Conservation (phyloP, 768 basidiomycete species). For the Pilatotrama ljubarskyi region DNA sequence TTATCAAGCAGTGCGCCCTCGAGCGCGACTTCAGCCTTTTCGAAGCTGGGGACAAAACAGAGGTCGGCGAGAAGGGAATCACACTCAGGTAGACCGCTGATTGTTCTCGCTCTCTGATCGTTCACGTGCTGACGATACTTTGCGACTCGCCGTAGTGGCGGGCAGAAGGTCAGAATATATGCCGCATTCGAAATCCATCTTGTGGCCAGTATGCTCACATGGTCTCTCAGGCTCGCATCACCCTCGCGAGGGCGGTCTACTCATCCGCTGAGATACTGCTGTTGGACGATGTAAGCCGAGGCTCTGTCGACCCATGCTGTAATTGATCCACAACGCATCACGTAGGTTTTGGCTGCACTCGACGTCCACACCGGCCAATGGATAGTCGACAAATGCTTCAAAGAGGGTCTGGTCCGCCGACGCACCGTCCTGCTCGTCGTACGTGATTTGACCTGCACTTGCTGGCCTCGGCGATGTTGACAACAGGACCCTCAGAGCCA, state of each 20-base stretch:
- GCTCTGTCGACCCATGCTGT: not conserved
- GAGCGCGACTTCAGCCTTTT: slow-evolving; percentile 48
- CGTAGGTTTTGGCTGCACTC: slow-evolving; percentile 47
- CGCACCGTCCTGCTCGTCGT: slow-evolving; percentile 56
- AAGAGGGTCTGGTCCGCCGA: slow-evolving; percentile 46
- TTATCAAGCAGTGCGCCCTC: slow-evolving; percentile 41
- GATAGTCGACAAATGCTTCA: slow-evolving; percentile 52
- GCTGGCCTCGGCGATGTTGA: too few relatives aligned
- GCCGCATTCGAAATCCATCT: not conserved
- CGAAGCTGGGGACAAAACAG: slow-evolving; percentile 50
- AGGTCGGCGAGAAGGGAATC: slow-evolving; percentile 60
- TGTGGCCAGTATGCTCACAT: not conserved
- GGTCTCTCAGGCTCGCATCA: slow-evolving; percentile 50
- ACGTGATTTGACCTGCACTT: slow-evolving; percentile 11
- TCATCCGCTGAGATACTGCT: slow-evolving; percentile 61
- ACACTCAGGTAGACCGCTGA: slow-evolving; percentile 36
- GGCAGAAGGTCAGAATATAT: slow-evolving; percentile 39
- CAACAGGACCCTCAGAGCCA: slow-evolving; percentile 39
- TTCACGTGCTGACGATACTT: not conserved
- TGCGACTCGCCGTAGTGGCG: slow-evolving; percentile 33
- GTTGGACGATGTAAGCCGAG: slow-evolving; percentile 59
- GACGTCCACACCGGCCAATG: slow-evolving; percentile 54
- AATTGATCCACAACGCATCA: not conserved
- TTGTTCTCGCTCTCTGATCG: not conserved
- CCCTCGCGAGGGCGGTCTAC: slow-evolving; percentile 60